Evolutionary conservation across 305 asterid genomes (phyloP).

Genomic region (Nicotiana rustica): DNA sequence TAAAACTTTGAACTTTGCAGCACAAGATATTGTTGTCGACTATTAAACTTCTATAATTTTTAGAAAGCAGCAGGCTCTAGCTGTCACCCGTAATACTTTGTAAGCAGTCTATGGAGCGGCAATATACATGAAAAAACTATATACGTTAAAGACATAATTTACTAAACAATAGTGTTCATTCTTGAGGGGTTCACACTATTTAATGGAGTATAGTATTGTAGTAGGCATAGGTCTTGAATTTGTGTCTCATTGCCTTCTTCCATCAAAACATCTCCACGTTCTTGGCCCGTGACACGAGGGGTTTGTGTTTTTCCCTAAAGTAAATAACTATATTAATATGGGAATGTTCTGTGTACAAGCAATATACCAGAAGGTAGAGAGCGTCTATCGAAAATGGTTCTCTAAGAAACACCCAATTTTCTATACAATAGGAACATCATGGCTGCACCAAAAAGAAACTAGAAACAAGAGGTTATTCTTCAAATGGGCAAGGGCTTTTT

Average conservation of each 20-base stretch:
- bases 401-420: not conserved
- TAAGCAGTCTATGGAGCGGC: not conserved
- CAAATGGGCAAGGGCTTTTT: not conserved
- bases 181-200: not conserved
- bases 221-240: not conserved
- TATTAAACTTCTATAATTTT: not conserved
- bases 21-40: not conserved
- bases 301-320: not conserved
- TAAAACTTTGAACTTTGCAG: not conserved
- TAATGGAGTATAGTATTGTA: not conserved
- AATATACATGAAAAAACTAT: not conserved
- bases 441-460: slow-evolving; percentile 16
- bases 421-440: slow-evolving; percentile 24
- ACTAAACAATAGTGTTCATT: not conserved
- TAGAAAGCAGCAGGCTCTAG: slow-evolving; percentile 7
- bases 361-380: not conserved
- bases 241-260: not conserved
- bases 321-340: not conserved
- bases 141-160: not conserved
- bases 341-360: slow-evolving; percentile 18
- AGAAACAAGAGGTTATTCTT: slow-evolving; percentile 17
- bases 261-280: not conserved
- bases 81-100: not conserved
- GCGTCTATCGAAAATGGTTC: not conserved
- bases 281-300: not conserved